Base-by-base conservation (phyloP, 1,139 yeast species). In the Geotrichum reessii region DNA sequence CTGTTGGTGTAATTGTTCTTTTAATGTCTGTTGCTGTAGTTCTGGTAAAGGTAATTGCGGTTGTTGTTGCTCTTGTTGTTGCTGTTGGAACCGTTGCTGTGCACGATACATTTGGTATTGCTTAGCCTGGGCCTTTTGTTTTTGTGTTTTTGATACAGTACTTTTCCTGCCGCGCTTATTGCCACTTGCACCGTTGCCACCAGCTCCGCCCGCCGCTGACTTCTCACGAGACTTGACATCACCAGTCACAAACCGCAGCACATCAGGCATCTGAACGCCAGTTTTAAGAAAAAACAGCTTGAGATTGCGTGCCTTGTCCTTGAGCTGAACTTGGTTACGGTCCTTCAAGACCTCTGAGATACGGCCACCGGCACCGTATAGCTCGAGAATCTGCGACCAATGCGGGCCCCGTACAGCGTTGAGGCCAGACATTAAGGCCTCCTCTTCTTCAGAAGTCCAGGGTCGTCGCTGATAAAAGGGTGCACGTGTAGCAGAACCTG, bases 271-370 rank as follows among this genome's bases (percentile, higher is more conserved):
- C 6, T 88, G 74, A 21, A 70, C 59, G 0, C 75, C 75, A 42
- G 70, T 66, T 51, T 90, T 87, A 61, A 91, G 74, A 70, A 86
- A 90, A 63, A 86, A 86, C 80, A 89, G 81, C 71, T 92, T 93
- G 89, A 97, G 87, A 69, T 93, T 93, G 64, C 98, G 80, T 0
- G 98, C 98, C 69, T 93, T 93, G 70, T 93, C 99, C 70, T 93
- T 93, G 60, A 93, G 78, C 71, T 92, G 98, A 12, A 92, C 91
- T 69, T 91, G 96, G 12, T 87, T 85, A 68, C 98, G 78, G 68
- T 90, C 88, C 71, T 89, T 92, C 65, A 93, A 78, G 1, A 85
- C 84, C 71, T 93, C 97, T 28, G 86, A 84, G 27, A 87, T 80
- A 52, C 86, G 81, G 3, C 99, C 99, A 8, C 97, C 98, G 8